Conservation (phyloP, 1,284 basidiomycete genomes). For the Malassezia sp. region DNA sequence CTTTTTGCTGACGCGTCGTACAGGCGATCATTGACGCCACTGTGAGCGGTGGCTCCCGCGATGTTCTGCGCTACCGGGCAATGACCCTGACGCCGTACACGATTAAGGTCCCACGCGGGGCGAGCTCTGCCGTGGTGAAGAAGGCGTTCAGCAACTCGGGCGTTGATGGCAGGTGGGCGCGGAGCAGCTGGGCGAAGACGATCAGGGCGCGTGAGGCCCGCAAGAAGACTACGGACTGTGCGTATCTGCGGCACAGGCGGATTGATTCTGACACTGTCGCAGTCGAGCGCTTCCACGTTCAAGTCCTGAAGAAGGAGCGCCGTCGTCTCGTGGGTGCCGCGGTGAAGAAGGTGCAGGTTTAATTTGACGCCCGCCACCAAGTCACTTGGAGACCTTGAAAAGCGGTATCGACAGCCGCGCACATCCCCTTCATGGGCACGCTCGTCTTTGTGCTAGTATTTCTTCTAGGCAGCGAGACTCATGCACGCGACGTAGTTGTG, state of each 20-base stretch:
- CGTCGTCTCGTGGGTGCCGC: slow-evolving; percentile 46
- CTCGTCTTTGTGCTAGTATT: slow-evolving; percentile 18
- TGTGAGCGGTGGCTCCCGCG: slow-evolving; percentile 76
- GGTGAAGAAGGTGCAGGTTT: slow-evolving; percentile 38
- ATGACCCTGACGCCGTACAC: slow-evolving; percentile 79
- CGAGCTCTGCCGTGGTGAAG: slow-evolving; percentile 69
- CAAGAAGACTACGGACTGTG: slow-evolving; percentile 66
- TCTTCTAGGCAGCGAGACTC: slow-evolving; percentile 13
- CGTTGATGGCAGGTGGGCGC: slow-evolving; percentile 62
- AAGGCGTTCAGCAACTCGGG: slow-evolving; percentile 77
- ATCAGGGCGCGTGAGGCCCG: slow-evolving; percentile 66
- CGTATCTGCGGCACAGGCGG: slow-evolving; percentile 1
- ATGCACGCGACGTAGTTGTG: slow-evolving; percentile 9
- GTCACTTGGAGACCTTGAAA: too few relatives aligned
- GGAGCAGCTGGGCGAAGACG: slow-evolving; percentile 80
- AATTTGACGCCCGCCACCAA: slow-evolving; percentile 7
- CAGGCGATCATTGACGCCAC: slow-evolving; percentile 95
- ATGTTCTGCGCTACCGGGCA: slow-evolving; percentile 81
- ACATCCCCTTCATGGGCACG: not conserved
- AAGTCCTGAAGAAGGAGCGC: slow-evolving; percentile 53
- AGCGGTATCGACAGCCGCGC: slow-evolving; percentile 10
- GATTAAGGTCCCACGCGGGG: slow-evolving; percentile 75
- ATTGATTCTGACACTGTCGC: slow-evolving; percentile 4
- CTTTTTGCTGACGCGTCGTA: too few relatives aligned
- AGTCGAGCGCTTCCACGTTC: slow-evolving; percentile 63